Conservation (phyloP, 352 stramenopile species). For the Globisporangium takayamanum region DNA sequence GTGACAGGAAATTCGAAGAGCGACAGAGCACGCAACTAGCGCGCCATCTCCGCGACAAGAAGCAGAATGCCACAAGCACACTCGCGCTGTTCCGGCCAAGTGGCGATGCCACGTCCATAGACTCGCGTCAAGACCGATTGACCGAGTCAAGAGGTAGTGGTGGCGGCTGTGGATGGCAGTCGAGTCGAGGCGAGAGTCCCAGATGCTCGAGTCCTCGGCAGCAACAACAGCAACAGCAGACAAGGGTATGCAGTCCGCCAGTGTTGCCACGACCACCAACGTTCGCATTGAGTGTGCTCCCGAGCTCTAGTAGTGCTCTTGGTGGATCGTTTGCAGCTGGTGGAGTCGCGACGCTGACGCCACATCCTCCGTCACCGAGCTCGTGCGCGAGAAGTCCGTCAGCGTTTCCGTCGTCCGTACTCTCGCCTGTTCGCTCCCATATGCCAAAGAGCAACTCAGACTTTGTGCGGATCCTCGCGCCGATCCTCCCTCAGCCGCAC, state of each 20-base stretch:
- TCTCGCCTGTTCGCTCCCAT: background rate
- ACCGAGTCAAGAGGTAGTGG: background rate
- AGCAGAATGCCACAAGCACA: constrained; percentile 17
- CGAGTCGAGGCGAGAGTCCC: background rate
- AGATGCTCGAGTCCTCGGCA: background rate
- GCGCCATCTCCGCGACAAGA: constrained; percentile 45
- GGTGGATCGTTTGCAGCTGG: constrained; percentile 12
- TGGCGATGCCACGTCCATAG: background rate
- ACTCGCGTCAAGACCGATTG: background rate
- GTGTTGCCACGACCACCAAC: background rate
- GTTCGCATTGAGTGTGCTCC: background rate
- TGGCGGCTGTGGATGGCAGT: background rate
- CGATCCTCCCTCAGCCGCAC: constrained; percentile 3
- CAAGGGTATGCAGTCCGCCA: no score
- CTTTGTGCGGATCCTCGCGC: constrained; percentile 10
- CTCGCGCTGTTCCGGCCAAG: constrained; percentile 7
- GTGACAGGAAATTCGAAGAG: constrained; percentile 16
- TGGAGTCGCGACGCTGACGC: background rate
- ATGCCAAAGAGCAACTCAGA: background rate
- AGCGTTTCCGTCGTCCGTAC: background rate
- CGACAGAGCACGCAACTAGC: constrained; percentile 35
- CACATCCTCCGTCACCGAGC: constrained; percentile 1
- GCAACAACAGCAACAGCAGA: background rate
- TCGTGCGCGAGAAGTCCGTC: background rate
- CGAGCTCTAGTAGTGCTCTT: constrained; percentile 4